Conservation (phyloP, 129 eudicot genomes). For the Artemisia tridentata region DNA sequence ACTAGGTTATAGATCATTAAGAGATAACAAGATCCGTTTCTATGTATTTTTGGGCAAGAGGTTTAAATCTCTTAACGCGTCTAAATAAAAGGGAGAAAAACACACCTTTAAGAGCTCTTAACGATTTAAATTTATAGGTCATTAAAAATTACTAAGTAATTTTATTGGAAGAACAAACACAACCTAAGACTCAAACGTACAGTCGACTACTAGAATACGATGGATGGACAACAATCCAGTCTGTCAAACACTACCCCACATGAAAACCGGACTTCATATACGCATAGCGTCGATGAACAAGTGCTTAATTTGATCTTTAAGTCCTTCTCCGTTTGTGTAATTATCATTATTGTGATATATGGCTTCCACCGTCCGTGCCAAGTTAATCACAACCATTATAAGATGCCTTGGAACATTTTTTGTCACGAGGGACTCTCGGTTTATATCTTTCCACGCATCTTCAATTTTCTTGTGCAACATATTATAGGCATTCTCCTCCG, state of each 20-base stretch:
- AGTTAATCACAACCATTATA: conserved; percentile 18
- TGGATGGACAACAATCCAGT: no score
- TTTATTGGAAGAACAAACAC: neutral
- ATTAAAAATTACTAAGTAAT: no score
- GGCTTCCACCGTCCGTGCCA: conserved; percentile 22
- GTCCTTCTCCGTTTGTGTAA: conserved; percentile 25
- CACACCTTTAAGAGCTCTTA: no score
- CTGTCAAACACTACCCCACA: no score
- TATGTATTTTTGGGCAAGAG: no score
- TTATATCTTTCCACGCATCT: conserved; percentile 46
- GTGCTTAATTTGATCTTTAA: conserved; percentile 5
- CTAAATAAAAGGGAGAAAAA: no score
- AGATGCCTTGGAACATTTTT: conserved; percentile 23
- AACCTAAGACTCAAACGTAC: neutral
- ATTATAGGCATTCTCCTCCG: conserved; percentile 19
- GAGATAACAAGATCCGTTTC: no score
- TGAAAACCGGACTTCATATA: neutral
- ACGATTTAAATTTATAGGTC: no score
- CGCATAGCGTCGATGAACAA: neutral
- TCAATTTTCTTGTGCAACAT: conserved; percentile 27
- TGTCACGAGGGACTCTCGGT: conserved; percentile 19
- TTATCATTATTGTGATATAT: conserved; percentile 29
- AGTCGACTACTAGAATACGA: no score
- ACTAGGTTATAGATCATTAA: no score
- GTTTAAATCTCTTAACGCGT: no score